A percentile compares a stretch with the other conserved stretches of the same genome.
Conservation (phyloP, 345 rosid species). For the Sisymbrium altissimum region DNA sequence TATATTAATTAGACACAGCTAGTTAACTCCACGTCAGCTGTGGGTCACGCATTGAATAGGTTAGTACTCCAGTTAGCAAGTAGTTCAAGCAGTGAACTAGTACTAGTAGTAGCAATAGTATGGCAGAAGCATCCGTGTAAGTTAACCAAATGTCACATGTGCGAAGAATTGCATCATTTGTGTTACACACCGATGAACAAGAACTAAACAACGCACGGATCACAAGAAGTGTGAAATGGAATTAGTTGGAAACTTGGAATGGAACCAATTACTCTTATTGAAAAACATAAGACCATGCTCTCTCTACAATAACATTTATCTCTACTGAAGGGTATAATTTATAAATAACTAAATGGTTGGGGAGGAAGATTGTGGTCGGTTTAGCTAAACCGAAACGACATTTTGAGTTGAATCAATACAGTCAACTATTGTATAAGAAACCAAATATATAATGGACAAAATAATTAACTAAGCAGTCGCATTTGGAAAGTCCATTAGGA, state of each 20-base stretch:
- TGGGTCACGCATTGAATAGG: not conserved
- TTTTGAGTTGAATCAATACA: not conserved
- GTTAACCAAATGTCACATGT: not conserved
- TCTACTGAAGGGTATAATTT: too few relatives aligned
- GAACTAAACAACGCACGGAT: too few relatives aligned
- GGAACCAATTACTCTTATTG: too few relatives aligned
- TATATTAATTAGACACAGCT: not conserved
- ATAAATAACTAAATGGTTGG: too few relatives aligned
- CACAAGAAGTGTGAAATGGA: too few relatives aligned
- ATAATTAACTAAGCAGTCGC: not conserved
- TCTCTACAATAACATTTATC: too few relatives aligned
- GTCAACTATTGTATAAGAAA: not conserved
- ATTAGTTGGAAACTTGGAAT: too few relatives aligned
- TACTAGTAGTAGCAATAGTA: not conserved
- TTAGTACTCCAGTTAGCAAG: not conserved
- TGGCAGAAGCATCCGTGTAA: not conserved
- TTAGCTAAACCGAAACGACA: not conserved
- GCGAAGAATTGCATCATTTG: constrained; percentile 1
- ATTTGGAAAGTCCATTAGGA: not conserved
- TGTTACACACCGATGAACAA: not conserved
- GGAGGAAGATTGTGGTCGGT: not conserved
- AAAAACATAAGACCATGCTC: too few relatives aligned
- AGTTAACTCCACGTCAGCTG: constrained; percentile 2
- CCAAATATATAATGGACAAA: not conserved
- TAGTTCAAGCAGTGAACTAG: not conserved